Evolutionary conservation across 345 rosid genomes (phyloP).

Genomic region (Linum lewisii): DNA sequence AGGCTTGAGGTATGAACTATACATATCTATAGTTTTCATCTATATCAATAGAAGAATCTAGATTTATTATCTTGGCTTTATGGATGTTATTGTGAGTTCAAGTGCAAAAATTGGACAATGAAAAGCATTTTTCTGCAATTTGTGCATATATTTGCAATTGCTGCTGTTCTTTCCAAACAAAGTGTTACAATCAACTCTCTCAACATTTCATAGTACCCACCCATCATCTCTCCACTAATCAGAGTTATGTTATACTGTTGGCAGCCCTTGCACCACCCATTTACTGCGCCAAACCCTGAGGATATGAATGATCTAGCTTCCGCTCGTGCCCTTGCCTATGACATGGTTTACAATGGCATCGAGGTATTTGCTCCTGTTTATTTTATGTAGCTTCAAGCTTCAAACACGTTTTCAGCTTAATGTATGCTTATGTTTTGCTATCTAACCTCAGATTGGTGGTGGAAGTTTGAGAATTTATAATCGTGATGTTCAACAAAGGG

Average conservation of each 20-base stretch:
- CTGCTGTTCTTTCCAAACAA: neutral
- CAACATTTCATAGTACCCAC: neutral
- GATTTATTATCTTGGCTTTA: neutral
- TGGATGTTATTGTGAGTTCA: neutral
- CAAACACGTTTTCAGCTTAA: neutral
- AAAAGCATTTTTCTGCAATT: slow-evolving; percentile 1
- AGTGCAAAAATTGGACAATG: neutral
- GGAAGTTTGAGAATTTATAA: slow-evolving; percentile 95
- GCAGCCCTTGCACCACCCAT: slow-evolving; percentile 95
- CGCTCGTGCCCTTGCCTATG: slow-evolving; percentile 93
- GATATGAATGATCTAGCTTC: slow-evolving; percentile 74
- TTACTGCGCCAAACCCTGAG: slow-evolving; percentile 91
- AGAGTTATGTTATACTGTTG: slow-evolving; percentile 11
- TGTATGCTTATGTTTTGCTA: slow-evolving; percentile 1
- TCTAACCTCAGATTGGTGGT: slow-evolving; percentile 71
- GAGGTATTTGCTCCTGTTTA: slow-evolving; percentile 44
- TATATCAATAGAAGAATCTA: neutral
- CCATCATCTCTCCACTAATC: neutral
- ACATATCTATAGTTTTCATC: slow-evolving; percentile 7
- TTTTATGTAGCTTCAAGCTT: slow-evolving; percentile 2
- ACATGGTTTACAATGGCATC: slow-evolving; percentile 95
- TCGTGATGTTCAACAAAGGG: slow-evolving; percentile 81
- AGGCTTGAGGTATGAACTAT: slow-evolving; percentile 67
- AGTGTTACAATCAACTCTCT: neutral
- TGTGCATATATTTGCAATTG: neutral